Percentiles rank a stretch among this genome's conserved stretches.
These are phyloP conservation scores for Paxillus rubicundulus DNA, from an alignment of 768 basidiomycete genomes.

Conservation along the genomic window DNA sequence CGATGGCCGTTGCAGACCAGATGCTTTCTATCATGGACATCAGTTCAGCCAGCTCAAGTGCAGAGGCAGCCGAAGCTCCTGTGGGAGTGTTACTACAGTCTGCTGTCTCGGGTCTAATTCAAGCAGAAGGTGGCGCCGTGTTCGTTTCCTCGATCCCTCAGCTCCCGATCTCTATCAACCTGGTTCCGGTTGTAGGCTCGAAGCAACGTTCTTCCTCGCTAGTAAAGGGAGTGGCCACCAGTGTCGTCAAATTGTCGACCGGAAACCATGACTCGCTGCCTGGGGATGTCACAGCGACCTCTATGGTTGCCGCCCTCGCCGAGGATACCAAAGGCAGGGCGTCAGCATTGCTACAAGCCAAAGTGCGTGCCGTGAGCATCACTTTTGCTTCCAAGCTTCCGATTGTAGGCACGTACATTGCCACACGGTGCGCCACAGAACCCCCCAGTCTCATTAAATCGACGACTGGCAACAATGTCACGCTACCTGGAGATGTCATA, in stretches of 20 bases:
- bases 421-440: conserved; percentile 2
- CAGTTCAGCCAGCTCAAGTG: neutral
- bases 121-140: neutral
- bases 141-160: neutral
- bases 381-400: conserved; percentile 19
- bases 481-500: no score
- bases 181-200: neutral
- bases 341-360: neutral
- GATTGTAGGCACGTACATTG: conserved; percentile 18
- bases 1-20: neutral
- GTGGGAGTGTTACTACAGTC: neutral
- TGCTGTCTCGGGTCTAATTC: neutral
- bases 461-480: no score
- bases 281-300: neutral
- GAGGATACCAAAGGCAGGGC: conserved; percentile 6
- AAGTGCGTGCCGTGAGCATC: conserved; percentile 8
- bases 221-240: neutral
- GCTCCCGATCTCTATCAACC: neutral
- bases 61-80: neutral
- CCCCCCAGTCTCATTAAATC: neutral
- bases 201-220: neutral
- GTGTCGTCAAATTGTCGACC: neutral
- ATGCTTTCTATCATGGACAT: neutral
- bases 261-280: neutral
- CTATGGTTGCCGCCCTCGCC: neutral